A percentile compares a stretch with the other conserved stretches of the same genome.
phyloP scores from a whole-genome alignment of 192 early-diverging fungal species.

The Coemansia sp. region DNA sequence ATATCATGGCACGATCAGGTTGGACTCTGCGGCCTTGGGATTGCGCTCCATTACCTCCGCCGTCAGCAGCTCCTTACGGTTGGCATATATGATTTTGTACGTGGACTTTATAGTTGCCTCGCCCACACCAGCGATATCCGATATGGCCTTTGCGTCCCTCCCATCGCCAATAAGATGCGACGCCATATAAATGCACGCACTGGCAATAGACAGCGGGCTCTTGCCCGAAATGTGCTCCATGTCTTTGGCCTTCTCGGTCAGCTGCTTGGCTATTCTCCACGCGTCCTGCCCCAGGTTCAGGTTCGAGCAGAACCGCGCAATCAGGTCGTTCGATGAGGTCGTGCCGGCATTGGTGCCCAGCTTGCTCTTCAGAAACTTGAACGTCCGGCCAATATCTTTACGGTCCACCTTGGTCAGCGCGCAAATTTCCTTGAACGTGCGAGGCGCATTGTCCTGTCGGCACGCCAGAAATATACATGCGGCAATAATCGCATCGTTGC shows the following conservation, averaged over 20 bases:
- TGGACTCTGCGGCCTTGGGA: slow-evolving; percentile 21
- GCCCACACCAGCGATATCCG: slow-evolving; percentile 81
- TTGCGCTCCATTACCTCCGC: slow-evolving; percentile 30
- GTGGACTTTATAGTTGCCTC: slow-evolving; percentile 91
- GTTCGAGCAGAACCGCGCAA: slow-evolving; percentile 82
- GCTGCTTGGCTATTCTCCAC: slow-evolving; percentile 65
- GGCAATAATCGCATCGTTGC: slow-evolving; percentile 81
- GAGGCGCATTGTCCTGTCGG: slow-evolving; percentile 73
- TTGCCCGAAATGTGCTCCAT: slow-evolving; percentile 87
- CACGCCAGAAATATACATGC: slow-evolving; percentile 94
- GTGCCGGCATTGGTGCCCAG: slow-evolving; percentile 59
- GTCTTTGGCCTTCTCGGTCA: slow-evolving; percentile 76
- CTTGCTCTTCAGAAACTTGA: slow-evolving; percentile 53
- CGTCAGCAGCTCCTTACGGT: slow-evolving; percentile 57
- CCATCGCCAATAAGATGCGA: slow-evolving; percentile 65
- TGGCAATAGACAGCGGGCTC: slow-evolving; percentile 88
- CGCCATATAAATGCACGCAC: slow-evolving; percentile 87
- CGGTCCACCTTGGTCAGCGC: slow-evolving; percentile 87
- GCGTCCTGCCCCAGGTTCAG: slow-evolving; percentile 68
- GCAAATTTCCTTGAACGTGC: slow-evolving; percentile 94
- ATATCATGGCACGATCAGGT: slow-evolving; percentile 21
- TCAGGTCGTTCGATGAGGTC: slow-evolving; percentile 71
- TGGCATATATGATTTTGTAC: slow-evolving; percentile 66
- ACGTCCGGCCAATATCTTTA: slow-evolving; percentile 87
- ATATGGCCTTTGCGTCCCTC: slow-evolving; percentile 75